These are phyloP conservation scores for Sporothrix globosa DNA, from an alignment of 2,329 filamentous ascomycete genomes.

Conservation along the genomic window DNA sequence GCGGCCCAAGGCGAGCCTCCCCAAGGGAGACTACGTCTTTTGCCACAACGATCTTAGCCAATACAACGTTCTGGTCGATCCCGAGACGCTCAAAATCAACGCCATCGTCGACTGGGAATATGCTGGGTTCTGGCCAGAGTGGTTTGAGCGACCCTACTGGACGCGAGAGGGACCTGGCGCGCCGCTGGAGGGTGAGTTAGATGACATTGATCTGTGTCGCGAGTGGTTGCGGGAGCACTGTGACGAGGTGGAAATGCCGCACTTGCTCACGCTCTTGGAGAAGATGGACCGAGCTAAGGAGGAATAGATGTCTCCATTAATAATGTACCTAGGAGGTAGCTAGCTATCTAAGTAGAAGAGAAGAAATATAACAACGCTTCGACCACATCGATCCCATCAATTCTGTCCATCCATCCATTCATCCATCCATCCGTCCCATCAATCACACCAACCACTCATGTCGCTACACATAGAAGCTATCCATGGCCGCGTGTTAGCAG, in stretches of 20 bases:
- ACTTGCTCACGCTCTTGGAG: not conserved
- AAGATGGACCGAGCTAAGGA: not conserved
- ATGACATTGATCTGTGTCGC: not conserved
- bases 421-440: no score
- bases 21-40: not conserved
- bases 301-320: no score
- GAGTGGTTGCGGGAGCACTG: not conserved
- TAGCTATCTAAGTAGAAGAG: no score
- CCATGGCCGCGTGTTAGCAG: no score
- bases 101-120: conserved; percentile 10
- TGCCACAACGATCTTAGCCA: conserved; percentile 9
- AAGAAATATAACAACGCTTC: no score
- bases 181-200: not conserved
- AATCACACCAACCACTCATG: no score
- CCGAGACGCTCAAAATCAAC: conserved; percentile 11
- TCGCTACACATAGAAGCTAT: no score
- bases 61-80: not conserved
- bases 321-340: no score
- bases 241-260: not conserved
- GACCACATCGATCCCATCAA: no score
- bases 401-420: no score
- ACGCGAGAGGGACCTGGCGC: not conserved
- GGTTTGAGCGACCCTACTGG: conserved; percentile 2
- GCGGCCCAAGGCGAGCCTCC: not conserved
- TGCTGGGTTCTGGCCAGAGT: not conserved